Evolutionary conservation across 228 moss, liverwort and hornwort genomes (phyloP).

Genomic region (Sphagnum magellanicum): DNA sequence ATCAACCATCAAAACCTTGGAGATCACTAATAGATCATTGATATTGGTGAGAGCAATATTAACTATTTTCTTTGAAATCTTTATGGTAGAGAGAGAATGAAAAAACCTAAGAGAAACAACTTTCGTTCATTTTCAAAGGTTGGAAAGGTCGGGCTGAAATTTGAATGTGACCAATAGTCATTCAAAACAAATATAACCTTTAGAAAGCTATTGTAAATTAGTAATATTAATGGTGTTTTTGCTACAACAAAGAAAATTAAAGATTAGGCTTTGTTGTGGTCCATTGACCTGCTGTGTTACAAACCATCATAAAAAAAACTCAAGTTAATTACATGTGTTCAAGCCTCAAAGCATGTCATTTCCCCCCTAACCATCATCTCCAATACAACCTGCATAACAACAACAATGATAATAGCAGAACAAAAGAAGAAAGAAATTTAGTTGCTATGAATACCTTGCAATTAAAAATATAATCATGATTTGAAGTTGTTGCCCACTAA

Average conservation of each 20-base stretch:
- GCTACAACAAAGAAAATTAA: constrained; percentile 2
- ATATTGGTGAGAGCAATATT: too few species aligned
- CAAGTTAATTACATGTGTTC: background rate
- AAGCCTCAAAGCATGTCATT: background rate
- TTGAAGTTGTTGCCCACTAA: constrained; percentile 94
- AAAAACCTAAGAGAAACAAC: constrained; percentile 38
- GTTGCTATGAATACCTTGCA: too few species aligned
- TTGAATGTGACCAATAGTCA: constrained; percentile 36
- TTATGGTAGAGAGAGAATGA: background rate
- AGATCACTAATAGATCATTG: too few species aligned
- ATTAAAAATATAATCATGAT: background rate
- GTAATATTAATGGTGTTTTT: constrained; percentile 29
- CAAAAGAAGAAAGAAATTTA: background rate
- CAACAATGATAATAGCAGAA: background rate
- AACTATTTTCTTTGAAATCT: too few species aligned
- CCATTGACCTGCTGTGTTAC: background rate
- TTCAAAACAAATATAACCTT: constrained; percentile 54
- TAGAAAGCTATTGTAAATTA: constrained; percentile 58
- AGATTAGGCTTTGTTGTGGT: too few species aligned
- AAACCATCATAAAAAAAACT: background rate
- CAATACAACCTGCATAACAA: background rate
- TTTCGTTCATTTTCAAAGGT: constrained; percentile 29
- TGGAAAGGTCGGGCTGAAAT: constrained; percentile 26
- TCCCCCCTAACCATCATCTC: background rate
- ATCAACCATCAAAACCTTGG: too few species aligned